Evolutionary conservation across 2,329 filamentous ascomycete genomes (phyloP), one percentile per base, ranked within the genome.

Genomic region (Setomelanomma holmii): DNA sequence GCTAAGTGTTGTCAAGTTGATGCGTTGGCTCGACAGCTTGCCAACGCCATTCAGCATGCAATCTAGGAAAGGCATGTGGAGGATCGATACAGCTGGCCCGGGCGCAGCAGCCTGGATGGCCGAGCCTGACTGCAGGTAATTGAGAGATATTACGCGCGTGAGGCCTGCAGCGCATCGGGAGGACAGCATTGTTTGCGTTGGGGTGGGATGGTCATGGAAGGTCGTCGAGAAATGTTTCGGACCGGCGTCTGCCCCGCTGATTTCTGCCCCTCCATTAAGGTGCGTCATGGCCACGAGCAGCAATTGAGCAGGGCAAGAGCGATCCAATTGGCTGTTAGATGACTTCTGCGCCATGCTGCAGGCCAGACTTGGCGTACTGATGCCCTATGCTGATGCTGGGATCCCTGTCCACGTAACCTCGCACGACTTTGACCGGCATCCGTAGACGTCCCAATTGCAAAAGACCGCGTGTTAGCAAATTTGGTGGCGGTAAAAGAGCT

Each of bases 1-100:
- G 71, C 70, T 73, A 73, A 69, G 71, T 73, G 72, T 68, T 75
- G 72, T 75, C 72, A 73, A 69, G 58, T 67, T 75, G 71, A 74
- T 74, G 72, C 71, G 72, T 64, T 75, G 72, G 71, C 71, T 74
- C 71, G 70, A 72, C 68, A 71, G 68, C 66, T 64, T 70, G 71
- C 67, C 72, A 71, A 63, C 71, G 70, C 63, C 67, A 63, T 67
- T 60, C 61, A 62, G 58, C 68, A 71, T 69, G 70, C 65, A 75
- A 73, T 75, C 69, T 73, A 62, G 68, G 67, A 63, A 58, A 59
- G 66, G 69, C 66, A 73, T 65, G 66, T 60, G 60, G 65, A 69
- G 63, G 60, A 69, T 63, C 64, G 67, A 54, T 59, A 62, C 56
- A 51, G 45, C 54, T 49, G 52, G 63, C 44, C 61, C 61, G 53